Conservation (phyloP, 2,329 filamentous ascomycete species). For the Venturia oleaginea region DNA sequence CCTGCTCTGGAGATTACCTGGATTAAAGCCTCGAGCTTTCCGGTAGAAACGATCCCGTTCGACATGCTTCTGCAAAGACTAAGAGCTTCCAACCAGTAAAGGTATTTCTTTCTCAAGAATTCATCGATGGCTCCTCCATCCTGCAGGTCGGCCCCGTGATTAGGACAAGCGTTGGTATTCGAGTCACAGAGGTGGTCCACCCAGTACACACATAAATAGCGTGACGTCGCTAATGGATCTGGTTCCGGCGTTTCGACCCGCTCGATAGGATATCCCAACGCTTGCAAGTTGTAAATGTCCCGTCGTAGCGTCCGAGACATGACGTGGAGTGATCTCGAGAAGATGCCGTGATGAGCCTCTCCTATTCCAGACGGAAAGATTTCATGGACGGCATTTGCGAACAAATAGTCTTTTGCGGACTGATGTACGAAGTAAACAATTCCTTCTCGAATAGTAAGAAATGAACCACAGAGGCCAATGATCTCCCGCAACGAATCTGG, state of each 20-base stretch:
- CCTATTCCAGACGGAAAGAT: slow-evolving; percentile 24
- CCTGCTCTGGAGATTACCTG: slow-evolving; percentile 15
- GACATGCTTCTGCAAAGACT: slow-evolving; percentile 18
- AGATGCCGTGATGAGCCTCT: slow-evolving; percentile 25
- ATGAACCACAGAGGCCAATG: too few species aligned
- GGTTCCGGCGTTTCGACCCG: slow-evolving; percentile 19
- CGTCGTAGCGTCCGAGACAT: slow-evolving; percentile 19
- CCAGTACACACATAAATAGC: slow-evolving; percentile 27
- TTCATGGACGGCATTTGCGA: slow-evolving; percentile 16
- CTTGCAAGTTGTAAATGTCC: slow-evolving; percentile 21
- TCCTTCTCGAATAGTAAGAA: slow-evolving; percentile 27
- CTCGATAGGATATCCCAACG: slow-evolving; percentile 17
- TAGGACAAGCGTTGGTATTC: slow-evolving; percentile 7
- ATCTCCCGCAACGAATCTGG: slow-evolving; percentile 20
- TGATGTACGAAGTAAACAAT: slow-evolving; percentile 33
- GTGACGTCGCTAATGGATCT: slow-evolving; percentile 21
- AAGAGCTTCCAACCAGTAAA: slow-evolving; percentile 18
- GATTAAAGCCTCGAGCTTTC: slow-evolving; percentile 15
- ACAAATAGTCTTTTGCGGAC: slow-evolving; percentile 36
- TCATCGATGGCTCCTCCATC: slow-evolving; percentile 13
- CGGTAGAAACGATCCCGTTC: slow-evolving; percentile 17
- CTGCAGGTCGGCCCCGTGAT: slow-evolving; percentile 1
- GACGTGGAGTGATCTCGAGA: slow-evolving; percentile 26
- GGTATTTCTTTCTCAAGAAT: slow-evolving; percentile 17
- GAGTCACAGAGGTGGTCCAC: slow-evolving; percentile 25